A percentile compares a stretch with the other conserved stretches of the same genome.
Conservation (phyloP, 495 filamentous ascomycete genomes). For the Opeltia flavorubescens region DNA sequence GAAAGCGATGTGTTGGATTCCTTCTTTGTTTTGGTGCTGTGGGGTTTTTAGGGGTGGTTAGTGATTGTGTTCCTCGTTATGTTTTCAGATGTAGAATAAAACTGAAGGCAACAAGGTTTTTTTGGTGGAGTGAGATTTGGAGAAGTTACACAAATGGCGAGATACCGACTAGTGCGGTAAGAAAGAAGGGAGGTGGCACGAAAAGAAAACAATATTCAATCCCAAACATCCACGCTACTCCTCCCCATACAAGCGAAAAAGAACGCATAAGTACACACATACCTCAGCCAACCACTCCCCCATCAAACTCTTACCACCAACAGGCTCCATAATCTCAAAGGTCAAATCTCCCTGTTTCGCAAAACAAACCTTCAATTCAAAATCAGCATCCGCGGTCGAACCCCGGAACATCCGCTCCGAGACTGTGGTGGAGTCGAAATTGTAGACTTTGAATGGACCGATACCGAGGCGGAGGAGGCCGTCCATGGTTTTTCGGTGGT, state of each 20-base stretch:
- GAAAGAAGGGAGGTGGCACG: no score
- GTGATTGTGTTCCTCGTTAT: no score
- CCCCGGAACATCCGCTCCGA: conserved; percentile 3
- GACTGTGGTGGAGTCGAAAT: conserved; percentile 4
- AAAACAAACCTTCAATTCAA: conserved; percentile 12
- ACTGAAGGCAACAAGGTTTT: no score
- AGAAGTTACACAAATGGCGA: no score
- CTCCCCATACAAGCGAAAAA: not conserved
- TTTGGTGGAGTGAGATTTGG: no score
- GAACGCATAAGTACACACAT: not conserved
- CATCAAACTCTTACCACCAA: conserved; percentile 7
- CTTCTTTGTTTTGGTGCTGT: conserved; percentile 1
- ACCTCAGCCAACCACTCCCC: conserved; percentile 8
- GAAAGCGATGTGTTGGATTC: conserved; percentile 11
- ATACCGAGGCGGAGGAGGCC: conserved; percentile 10
- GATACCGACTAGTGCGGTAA: no score
- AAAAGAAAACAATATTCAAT: no score
- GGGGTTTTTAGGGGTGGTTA: not conserved
- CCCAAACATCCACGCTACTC: no score
- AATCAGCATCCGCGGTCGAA: not conserved
- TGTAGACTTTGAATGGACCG: conserved; percentile 9
- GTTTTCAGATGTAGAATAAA: no score
- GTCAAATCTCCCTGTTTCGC: conserved; percentile 6
- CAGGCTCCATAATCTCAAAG: conserved; percentile 13
- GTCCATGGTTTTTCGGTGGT: conserved; percentile 9